A percentile compares a stretch with the other conserved stretches of the same genome.
Evolutionary conservation across 768 basidiomycete species (phyloP).

Genomic region (Lactarius akahatsu): DNA sequence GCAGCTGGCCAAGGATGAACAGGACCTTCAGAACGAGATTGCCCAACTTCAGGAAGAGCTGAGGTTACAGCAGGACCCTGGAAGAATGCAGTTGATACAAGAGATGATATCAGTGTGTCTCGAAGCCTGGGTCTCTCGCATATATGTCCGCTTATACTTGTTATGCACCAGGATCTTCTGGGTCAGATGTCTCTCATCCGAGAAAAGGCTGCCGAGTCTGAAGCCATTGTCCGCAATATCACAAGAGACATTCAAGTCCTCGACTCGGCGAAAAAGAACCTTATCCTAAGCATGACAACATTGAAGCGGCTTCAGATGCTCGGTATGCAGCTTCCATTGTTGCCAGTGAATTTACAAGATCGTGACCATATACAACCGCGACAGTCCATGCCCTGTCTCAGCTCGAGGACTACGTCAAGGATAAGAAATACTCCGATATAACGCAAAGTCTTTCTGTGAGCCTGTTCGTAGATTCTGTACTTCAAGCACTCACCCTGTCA

Average conservation of each 20-base stretch:
- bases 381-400: conserved; percentile 82
- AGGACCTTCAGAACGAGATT: conserved; percentile 70
- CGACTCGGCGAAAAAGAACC: conserved; percentile 91
- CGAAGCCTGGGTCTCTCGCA: background rate
- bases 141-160: background rate
- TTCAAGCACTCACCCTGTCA: conserved; percentile 6
- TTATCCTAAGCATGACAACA: conserved; percentile 85
- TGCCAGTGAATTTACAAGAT: background rate
- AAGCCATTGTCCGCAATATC: conserved; percentile 92
- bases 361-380: conserved; percentile 9
- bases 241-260: conserved; percentile 96
- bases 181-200: conserved; percentile 95
- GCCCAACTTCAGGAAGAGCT: conserved; percentile 64
- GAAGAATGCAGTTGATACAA: conserved; percentile 86
- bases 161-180: conserved; percentile 69
- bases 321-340: conserved; percentile 49
- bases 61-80: conserved; percentile 77
- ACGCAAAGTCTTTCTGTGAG: conserved; percentile 76
- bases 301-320: conserved; percentile 92
- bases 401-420: conserved; percentile 72
- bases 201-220: conserved; percentile 95
- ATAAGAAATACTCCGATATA: conserved; percentile 79
- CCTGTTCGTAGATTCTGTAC: conserved; percentile 33
- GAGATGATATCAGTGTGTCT: conserved; percentile 87
- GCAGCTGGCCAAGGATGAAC: conserved; percentile 65